These are phyloP conservation scores for Talaromyces albobiverticillius DNA, from an alignment of 2,329 filamentous ascomycete species.

Conservation along the genomic window DNA sequence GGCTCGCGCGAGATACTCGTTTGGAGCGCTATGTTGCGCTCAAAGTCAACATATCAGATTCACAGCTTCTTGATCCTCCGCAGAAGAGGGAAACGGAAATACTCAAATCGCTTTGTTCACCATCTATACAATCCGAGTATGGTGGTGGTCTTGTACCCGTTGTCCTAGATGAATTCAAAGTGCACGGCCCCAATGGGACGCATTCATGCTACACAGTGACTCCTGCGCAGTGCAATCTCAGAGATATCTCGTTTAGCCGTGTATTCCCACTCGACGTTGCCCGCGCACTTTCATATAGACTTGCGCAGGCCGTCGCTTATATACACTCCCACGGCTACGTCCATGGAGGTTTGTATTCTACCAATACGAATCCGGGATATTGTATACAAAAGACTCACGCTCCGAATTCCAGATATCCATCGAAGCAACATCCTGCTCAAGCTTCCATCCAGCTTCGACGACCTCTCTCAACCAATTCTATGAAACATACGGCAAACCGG, in stretches of 20 bases:
- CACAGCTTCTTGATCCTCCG: conserved; percentile 13
- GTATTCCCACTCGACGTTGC: conserved; percentile 28
- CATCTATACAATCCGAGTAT: no score
- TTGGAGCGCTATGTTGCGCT: conserved; percentile 27
- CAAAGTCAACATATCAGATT: conserved; percentile 27
- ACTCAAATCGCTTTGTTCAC: conserved; percentile 17
- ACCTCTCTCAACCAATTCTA: conserved; percentile 32
- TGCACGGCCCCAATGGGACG: conserved; percentile 27
- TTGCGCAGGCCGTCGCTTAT: conserved; percentile 15
- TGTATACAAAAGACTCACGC: no score
- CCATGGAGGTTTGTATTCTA: conserved; percentile 22
- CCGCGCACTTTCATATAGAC: conserved; percentile 21
- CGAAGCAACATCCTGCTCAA: conserved; percentile 21
- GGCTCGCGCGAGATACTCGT: conserved; percentile 36
- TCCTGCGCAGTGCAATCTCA: conserved; percentile 26
- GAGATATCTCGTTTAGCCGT: conserved; percentile 25
- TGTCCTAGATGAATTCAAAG: conserved; percentile 25
- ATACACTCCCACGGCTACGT: conserved; percentile 26
- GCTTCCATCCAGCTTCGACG: conserved; percentile 20
- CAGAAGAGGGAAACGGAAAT: conserved; percentile 22
- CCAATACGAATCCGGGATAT: no score
- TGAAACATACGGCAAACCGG: conserved; percentile 27
- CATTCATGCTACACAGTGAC: conserved; percentile 26
- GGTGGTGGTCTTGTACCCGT: background rate
- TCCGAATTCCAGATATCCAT: conserved; percentile 27